Conservation (phyloP, 176 grass and related monocot genomes). For the Sorghum bicolor region Sorghum_bicolor_NCBIv3 NC_012873.2:67611501-67612000, state of each 20-base stretch:
- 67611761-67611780: not conserved
- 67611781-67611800: not conserved
- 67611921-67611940: constrained; percentile 30
- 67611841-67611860: not conserved
- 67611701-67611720: not conserved
- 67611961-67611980: too few species aligned
- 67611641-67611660: constrained; percentile 63
- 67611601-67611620: constrained; percentile 66
- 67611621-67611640: constrained; percentile 66
- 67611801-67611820: not conserved
- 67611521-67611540: not conserved
- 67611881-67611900: constrained; percentile 25
- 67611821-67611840: not conserved
- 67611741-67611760: constrained; percentile 20
- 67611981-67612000: not conserved
- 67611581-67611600: constrained; percentile 60
- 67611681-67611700: not conserved
- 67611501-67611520: too few species aligned
- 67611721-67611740: not conserved
- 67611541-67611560: constrained; percentile 43
- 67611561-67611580: constrained; percentile 66
- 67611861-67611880: not conserved
- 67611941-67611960: not conserved
- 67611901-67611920: constrained; percentile 36
- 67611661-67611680: constrained; percentile 52